phyloP scores from a whole-genome alignment of 192 early-diverging fungal genomes.

The Coemansia umbellata region DNA sequence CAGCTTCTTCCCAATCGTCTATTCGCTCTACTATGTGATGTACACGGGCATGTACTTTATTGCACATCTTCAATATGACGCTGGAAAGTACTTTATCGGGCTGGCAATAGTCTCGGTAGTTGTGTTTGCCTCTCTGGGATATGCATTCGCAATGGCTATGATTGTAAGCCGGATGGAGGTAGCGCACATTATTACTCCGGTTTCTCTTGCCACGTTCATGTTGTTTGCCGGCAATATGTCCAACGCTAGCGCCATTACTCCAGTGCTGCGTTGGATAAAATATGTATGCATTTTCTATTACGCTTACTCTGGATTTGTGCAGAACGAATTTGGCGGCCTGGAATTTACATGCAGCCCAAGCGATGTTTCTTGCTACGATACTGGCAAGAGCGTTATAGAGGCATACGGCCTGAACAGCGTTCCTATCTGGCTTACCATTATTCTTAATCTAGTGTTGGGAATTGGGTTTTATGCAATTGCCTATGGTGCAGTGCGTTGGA shows the following conservation, averaged over 20 bases:
- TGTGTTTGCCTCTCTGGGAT: slow-evolving; percentile 25
- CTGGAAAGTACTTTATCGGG: slow-evolving; percentile 28
- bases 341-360: slow-evolving; percentile 13
- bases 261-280: slow-evolving; percentile 46
- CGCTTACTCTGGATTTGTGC: slow-evolving; percentile 27
- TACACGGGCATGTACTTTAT: slow-evolving; percentile 31
- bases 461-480: slow-evolving; percentile 15
- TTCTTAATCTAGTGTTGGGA: slow-evolving; percentile 22
- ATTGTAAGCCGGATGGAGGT: slow-evolving; percentile 22
- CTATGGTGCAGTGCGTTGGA: slow-evolving; percentile 31
- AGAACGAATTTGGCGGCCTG: slow-evolving; percentile 43
- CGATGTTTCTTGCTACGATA: slow-evolving; percentile 11
- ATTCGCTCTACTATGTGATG: slow-evolving; percentile 15
- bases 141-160: slow-evolving; percentile 31
- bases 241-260: slow-evolving; percentile 34
- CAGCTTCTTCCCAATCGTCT: slow-evolving; percentile 41
- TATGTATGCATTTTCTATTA: slow-evolving; percentile 36
- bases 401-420: slow-evolving; percentile 26
- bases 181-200: slow-evolving; percentile 32
- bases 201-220: slow-evolving; percentile 22
- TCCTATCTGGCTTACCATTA: slow-evolving; percentile 16
- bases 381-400: slow-evolving; percentile 21
- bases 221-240: slow-evolving; percentile 44
- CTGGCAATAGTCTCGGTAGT: slow-evolving; percentile 18
- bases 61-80: slow-evolving; percentile 28